A percentile compares a stretch with the other conserved stretches of the same genome.
Conservation (phyloP, 495 filamentous ascomycete species). For the Extremus antarcticus region DNA sequence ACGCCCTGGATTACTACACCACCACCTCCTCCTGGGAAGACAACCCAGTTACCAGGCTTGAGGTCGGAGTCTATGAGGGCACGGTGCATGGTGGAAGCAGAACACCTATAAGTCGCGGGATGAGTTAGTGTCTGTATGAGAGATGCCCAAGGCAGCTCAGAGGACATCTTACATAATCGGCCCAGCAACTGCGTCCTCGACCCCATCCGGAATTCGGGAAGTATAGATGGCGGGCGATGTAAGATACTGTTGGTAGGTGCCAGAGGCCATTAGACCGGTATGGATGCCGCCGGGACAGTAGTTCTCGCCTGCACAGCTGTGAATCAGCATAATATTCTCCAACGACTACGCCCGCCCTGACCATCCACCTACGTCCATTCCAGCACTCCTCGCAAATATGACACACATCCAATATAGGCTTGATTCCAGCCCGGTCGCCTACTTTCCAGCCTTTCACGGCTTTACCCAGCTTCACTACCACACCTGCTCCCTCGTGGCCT, state of each 20-base stretch:
- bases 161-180: slow-evolving; percentile 31
- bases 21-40: slow-evolving; percentile 36
- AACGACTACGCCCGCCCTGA: neutral
- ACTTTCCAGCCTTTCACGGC: slow-evolving; percentile 45
- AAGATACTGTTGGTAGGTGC: slow-evolving; percentile 36
- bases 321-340: neutral
- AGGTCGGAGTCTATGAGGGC: slow-evolving; percentile 31
- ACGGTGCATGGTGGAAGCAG: slow-evolving; percentile 33
- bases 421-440: slow-evolving; percentile 50
- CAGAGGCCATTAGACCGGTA: slow-evolving; percentile 24
- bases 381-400: slow-evolving; percentile 40
- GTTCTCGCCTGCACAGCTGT: slow-evolving; percentile 17
- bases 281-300: slow-evolving; percentile 30
- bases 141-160: neutral
- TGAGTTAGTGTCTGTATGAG: neutral
- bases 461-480: slow-evolving; percentile 42
- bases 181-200: slow-evolving; percentile 33
- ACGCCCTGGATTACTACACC: slow-evolving; percentile 35
- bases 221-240: slow-evolving; percentile 36
- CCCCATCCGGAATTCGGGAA: slow-evolving; percentile 33
- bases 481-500: slow-evolving; percentile 49
- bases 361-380: slow-evolving; percentile 16
- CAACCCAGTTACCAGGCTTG: slow-evolving; percentile 34
- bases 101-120: slow-evolving; percentile 17
- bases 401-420: slow-evolving; percentile 45